Percentiles rank a stretch among this genome's conserved stretches.
These are phyloP conservation scores for Macrolepiota dolichaula DNA, from an alignment of 768 basidiomycete genomes.

Conservation along the genomic window DNA sequence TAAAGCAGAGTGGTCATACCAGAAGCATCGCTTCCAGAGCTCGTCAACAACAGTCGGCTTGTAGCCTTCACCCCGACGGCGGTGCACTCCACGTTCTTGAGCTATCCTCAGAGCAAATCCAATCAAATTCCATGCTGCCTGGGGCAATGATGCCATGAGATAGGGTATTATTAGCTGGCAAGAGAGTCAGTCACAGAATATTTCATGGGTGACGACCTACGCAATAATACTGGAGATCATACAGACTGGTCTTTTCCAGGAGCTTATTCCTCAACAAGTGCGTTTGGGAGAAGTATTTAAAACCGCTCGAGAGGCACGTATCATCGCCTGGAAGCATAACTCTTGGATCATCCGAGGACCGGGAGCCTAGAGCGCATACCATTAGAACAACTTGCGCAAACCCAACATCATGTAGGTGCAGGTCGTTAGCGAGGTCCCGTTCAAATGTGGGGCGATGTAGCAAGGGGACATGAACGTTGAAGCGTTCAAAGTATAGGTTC, in stretches of 20 bases:
- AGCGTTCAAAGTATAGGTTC: conserved; percentile 52
- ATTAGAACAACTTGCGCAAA: conserved; percentile 61
- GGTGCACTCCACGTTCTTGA: conserved; percentile 63
- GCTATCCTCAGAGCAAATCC: conserved; percentile 58
- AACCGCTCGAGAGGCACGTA: conserved; percentile 47
- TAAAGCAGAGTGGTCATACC: conserved; percentile 26
- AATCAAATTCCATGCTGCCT: conserved; percentile 53
- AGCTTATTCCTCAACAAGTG: conserved; percentile 57
- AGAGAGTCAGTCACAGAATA: conserved; percentile 1
- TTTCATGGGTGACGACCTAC: conserved; percentile 37
- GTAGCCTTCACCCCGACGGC: conserved; percentile 35
- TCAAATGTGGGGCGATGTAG: conserved; percentile 69
- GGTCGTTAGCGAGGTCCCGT: conserved; percentile 36
- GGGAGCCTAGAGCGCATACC: conserved; percentile 59
- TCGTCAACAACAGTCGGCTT: conserved; percentile 46
- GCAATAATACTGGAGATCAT: conserved; percentile 69
- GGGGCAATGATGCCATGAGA: conserved; percentile 42
- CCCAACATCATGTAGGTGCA: conserved; percentile 44
- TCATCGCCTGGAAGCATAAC: conserved; percentile 31
- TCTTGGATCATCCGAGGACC: conserved; percentile 53
- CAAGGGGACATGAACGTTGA: conserved; percentile 54
- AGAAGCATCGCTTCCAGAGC: conserved; percentile 58
- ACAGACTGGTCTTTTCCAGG: conserved; percentile 53
- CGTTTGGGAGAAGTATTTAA: conserved; percentile 62
- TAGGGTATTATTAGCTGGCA: conserved; percentile 27